Conservation (phyloP, 345 rosid genomes). For the Ceriops tagal region DNA sequence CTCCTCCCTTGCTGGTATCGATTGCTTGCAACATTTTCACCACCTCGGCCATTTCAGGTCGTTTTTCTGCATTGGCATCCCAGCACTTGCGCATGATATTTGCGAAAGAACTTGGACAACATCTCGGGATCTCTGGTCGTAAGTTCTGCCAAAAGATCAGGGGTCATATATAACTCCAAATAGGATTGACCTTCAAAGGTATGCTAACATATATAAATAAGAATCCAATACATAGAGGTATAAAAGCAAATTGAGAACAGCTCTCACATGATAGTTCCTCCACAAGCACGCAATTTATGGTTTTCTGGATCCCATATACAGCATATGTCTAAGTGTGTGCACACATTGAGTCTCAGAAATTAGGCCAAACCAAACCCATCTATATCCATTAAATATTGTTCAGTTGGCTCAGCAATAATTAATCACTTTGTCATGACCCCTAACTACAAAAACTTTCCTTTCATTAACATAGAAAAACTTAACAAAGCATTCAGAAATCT, state of each 20-base stretch:
- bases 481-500: background rate
- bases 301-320: no score
- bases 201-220: background rate
- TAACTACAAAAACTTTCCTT: no score
- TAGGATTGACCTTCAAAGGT: background rate
- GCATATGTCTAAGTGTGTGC: no score
- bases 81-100: conserved; percentile 81
- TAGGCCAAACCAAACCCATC: no score
- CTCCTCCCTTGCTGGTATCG: conserved; percentile 89
- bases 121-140: conserved; percentile 84
- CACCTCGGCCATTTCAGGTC: conserved; percentile 86
- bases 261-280: no score
- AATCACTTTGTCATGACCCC: no score
- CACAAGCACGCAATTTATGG: no score
- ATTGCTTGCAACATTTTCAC: conserved; percentile 73
- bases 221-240: no score
- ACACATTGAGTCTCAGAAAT: no score
- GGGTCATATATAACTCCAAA: conserved; percentile 1
- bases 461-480: background rate
- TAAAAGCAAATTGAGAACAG: no score
- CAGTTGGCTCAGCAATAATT: background rate
- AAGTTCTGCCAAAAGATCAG: conserved; percentile 51
- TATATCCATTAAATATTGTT: background rate
- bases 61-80: conserved; percentile 67
- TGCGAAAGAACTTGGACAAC: conserved; percentile 68